phyloP scores from a whole-genome alignment of 805 yeast species.

The Zygotorulaspora chibaensis region DNA sequence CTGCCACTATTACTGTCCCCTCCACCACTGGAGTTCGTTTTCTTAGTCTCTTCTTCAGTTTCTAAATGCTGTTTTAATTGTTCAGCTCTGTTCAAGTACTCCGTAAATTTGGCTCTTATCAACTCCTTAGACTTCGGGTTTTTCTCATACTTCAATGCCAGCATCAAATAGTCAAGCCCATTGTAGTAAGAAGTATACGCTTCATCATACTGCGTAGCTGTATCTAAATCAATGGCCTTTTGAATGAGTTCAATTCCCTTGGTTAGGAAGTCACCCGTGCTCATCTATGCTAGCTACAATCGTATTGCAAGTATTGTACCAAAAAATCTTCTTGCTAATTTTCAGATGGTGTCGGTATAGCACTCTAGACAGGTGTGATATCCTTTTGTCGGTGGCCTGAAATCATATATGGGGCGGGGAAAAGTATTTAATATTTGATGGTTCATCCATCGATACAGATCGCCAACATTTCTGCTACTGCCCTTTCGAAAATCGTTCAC shows the following conservation, averaged over 20 bases:
- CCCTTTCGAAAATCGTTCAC: not conserved
- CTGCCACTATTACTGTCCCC: slow-evolving; percentile 37
- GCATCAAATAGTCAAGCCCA: slow-evolving; percentile 91
- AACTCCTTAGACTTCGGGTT: slow-evolving; percentile 85
- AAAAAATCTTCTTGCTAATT: not conserved
- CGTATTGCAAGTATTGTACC: not conserved
- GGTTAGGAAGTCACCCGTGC: slow-evolving; percentile 71
- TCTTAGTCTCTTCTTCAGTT: slow-evolving; percentile 56
- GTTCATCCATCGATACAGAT: not conserved
- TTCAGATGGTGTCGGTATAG: too few relatives aligned
- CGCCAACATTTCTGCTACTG: too few relatives aligned
- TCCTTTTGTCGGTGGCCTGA: too few relatives aligned
- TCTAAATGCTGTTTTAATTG: slow-evolving; percentile 86
- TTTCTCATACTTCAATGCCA: slow-evolving; percentile 92
- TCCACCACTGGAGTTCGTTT: slow-evolving; percentile 45
- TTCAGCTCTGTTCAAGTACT: slow-evolving; percentile 89
- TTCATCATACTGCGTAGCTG: slow-evolving; percentile 84
- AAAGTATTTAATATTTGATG: not conserved
- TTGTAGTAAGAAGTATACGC: slow-evolving; percentile 90
- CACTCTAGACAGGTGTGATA: too few relatives aligned
- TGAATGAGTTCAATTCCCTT: slow-evolving; percentile 95
- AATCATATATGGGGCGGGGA: too few relatives aligned
- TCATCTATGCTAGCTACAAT: slow-evolving; percentile 24
- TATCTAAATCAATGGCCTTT: slow-evolving; percentile 91
- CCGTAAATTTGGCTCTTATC: slow-evolving; percentile 83